phyloP scores from a whole-genome alignment of 495 filamentous ascomycete species.

The Penicillium robsamsonii region DNA sequence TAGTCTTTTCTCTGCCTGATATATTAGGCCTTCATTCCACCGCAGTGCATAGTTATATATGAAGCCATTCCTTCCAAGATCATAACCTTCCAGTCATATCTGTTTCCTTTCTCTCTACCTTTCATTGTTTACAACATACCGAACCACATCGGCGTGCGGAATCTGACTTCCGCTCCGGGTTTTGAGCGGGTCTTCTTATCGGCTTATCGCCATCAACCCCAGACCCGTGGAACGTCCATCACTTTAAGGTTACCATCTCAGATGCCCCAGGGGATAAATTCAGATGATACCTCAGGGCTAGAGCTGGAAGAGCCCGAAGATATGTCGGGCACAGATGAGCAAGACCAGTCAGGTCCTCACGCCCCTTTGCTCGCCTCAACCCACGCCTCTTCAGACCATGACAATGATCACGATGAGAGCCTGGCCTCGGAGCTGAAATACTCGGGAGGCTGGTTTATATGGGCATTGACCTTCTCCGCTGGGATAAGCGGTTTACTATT shows the following conservation, averaged over 20 bases:
- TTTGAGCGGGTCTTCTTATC: conserved; percentile 9
- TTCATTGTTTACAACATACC: background rate
- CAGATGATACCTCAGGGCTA: conserved; percentile 12
- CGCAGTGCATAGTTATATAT: background rate
- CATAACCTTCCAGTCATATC: background rate
- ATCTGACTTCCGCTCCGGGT: conserved; percentile 1
- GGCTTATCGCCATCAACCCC: conserved; percentile 19
- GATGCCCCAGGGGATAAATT: background rate
- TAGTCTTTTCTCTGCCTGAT: background rate
- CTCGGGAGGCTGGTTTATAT: conserved; percentile 54
- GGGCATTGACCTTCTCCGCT: conserved; percentile 74
- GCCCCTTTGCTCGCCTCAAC: conserved; percentile 33
- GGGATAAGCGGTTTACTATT: conserved; percentile 85
- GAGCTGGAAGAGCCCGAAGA: conserved; percentile 8
- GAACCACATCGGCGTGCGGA: conserved; percentile 1
- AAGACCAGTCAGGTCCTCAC: conserved; percentile 23
- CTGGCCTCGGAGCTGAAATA: conserved; percentile 17
- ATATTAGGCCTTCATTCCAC: background rate
- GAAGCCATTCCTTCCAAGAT: background rate
- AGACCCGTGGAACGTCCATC: background rate
- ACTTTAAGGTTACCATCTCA: background rate
- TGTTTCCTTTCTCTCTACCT: background rate
- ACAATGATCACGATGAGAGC: conserved; percentile 16
- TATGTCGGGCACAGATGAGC: conserved; percentile 30
- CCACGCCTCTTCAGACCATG: conserved; percentile 14